Evolutionary conservation across 2,329 filamentous ascomycete species (phyloP), one percentile per base, ranked within the genome.

Genomic region (Monosporascus ibericus): DNA sequence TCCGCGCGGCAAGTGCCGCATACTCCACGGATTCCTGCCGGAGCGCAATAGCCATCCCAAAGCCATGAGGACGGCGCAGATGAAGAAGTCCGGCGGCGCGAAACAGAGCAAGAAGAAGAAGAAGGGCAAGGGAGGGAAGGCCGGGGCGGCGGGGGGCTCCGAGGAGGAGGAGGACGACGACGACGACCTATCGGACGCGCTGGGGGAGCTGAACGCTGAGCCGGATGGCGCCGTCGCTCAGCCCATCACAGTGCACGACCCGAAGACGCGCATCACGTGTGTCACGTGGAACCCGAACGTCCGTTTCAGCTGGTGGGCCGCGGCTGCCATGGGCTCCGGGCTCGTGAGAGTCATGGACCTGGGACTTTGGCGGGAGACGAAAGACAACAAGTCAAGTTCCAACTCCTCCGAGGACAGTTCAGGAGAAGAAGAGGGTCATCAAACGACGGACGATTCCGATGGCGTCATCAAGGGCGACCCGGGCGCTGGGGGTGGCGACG

Each of bases 281-380:
- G 70, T 86, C 24, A 76, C 78, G 40, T 89, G 86, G 86, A 88
- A 88, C 62, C 83, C 85, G 2, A 88, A 88, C 60, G 65, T 75
- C 37, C 71, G 75, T n/a, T 85, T 77, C 60, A 82, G 84, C 14
- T 85, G 78, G 58, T 87, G 86, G 85, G 83, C 82, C 3, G 84
- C 84, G 9, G 80, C 79, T 3, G 84, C 81, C 0, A 77, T 86
- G 76, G 86, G 77, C 0, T 87, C 83, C 27, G 86, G 86, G 0
- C 65, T 90, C 54, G 73, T 89, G 44, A 77, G 82, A 55, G 73
- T 89, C 20, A 80, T 86, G 73, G 85, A 89, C 62, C 65, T 89
- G 22, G 82, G 84, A 0, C 67, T 82, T 2, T 24, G n/a, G 1
- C 22, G 3, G 42, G n/a, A n/a, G 40, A 20, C 14, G 22, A 8